Base-by-base conservation (phyloP, 2,329 filamentous ascomycete genomes). In the Lasiodiplodia gonubiensis region DNA sequence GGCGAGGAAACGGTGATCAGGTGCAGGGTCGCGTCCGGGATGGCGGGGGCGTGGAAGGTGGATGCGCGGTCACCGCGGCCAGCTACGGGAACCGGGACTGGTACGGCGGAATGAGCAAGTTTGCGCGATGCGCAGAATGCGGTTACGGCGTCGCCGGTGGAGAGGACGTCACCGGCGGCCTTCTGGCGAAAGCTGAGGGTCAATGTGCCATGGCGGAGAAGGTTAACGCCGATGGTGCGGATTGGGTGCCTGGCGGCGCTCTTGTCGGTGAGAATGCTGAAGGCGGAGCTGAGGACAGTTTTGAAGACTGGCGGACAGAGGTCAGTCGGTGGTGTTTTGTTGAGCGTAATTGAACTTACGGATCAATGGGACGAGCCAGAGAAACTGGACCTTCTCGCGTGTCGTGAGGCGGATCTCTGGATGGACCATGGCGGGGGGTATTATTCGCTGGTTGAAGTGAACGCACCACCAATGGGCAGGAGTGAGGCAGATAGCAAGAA, bases 181-280 rank as follows among this genome's bases (percentile, higher is more conserved):
- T 77, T 74, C 18, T 68, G 68, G 60, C 70, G 72, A 37, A 72
- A 72, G 73, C 74, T 77, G 63, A 69, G 55, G 12, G 68, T 70
- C 68, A 75, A 70, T 30, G 70, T 74, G 18, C 74, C 72, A 21
- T 71, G 57, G 16, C 64, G 70, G 21, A 68, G 57, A 7, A 72
- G 69, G 33, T 74, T 59, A 67, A 73, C 76, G 59, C 72, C 71
- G 57, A 77, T 37, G 59, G 75, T 67, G 73, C 73, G 77, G 59
- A 76, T 23, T 11, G 74, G 74, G 18, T 77, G 57, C 12, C 70
- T 69, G 33, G 69, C 66, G 30, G 70, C 27, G 23, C 70, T 70
- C 18, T 18, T n/a, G 67, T 72, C 49, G 27, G 69, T 23, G 42
- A 61, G 60, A 11, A 74, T 55, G 10, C 73, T 69, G 35, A 71